Evolutionary conservation across 768 basidiomycete species (phyloP), one percentile per base, ranked within the genome.

Genomic region (Tylopilus sp.): DNA sequence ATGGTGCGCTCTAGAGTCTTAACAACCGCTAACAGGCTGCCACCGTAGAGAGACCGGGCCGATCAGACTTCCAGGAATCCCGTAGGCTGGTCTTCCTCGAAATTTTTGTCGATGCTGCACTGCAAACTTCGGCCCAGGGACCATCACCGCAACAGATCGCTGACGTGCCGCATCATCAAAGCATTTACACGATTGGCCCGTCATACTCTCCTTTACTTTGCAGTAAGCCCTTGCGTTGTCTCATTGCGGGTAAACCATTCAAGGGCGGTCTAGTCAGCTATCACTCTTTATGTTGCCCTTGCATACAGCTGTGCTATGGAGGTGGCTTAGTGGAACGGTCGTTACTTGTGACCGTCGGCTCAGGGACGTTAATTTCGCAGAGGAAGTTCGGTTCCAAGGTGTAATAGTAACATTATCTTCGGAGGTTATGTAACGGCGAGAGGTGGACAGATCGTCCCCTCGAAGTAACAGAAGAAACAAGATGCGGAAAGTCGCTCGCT

Each of bases 361-460:
- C n/a, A 47, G 61, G 56, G 24, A 50, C 53, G 8, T 49, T 50
- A 13, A 56, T 59, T 33, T 49, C 52, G 42, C 52, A 53, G 30
- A 22, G 54, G 61, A 66, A 60, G 51, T 37, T 26, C 51, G 17
- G 47, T 55, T 8, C 41, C 45, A n/a, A 47, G 42, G 49, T 55
- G 57, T 65, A 67, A 53, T 58, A 56, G 57, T 54, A 54, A 63
- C 64, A 26, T 51, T 67, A 58, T 65, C 64, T 55, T 50, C 52
- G 51, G 55, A 51, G 25, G 52, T 60, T 58, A 65, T 63, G 65
- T 66, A 66, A 66, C 56, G 11, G 38, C 47, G 49, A 28, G 50
- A 19, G 41, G 45, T 47, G 53, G 45, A 25, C 54, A 31, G 25
- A 21, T 55, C 53, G 45, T 54, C 37, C 37, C 30, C 48, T 57